phyloP scores from a whole-genome alignment of 2,329 filamentous ascomycete species.

The Corinectria fuckeliana region DNA sequence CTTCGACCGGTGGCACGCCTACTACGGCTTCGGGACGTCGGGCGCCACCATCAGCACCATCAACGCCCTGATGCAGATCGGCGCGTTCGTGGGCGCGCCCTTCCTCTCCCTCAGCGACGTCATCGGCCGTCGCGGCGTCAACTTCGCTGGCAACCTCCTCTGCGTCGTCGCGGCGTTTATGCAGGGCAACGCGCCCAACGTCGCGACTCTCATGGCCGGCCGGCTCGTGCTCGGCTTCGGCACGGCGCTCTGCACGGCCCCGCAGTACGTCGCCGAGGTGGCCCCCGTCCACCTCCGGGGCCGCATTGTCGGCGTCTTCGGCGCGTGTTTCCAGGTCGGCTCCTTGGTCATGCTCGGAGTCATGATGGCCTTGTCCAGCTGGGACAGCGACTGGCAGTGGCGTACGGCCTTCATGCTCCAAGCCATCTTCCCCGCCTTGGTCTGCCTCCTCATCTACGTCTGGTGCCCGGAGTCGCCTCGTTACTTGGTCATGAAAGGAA shows the following conservation, averaged over 20 bases:
- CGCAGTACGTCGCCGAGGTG: constrained; percentile 34
- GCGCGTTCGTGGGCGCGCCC: constrained; percentile 31
- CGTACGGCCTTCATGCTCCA: constrained; percentile 31
- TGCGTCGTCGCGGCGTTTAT: constrained; percentile 30
- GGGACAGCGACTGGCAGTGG: constrained; percentile 35
- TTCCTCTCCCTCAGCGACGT: constrained; percentile 30
- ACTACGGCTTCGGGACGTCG: constrained; percentile 30
- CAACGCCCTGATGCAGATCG: constrained; percentile 35
- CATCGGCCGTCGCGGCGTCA: constrained; percentile 32
- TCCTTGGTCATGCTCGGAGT: constrained; percentile 30
- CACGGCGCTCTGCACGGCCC: constrained; percentile 32
- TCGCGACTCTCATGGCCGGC: constrained; percentile 26
- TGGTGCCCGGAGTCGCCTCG: constrained; percentile 33
- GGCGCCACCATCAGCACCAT: constrained; percentile 30
- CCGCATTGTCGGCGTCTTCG: constrained; percentile 30
- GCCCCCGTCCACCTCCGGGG: constrained; percentile 31
- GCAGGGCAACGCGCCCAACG: constrained; percentile 29
- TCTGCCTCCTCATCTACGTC: constrained; percentile 30
- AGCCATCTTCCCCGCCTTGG: constrained; percentile 26
- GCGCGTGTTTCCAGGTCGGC: constrained; percentile 34
- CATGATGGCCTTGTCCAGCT: constrained; percentile 33
- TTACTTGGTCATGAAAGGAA: constrained; percentile 34
- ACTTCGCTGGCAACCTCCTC: constrained; percentile 28
- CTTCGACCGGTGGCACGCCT: constrained; percentile 28
- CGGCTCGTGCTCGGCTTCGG: constrained; percentile 32